A percentile compares a stretch with the other conserved stretches of the same genome.
Conservation (phyloP, 2,329 filamentous ascomycete species). For the Neocucurbitaria cava region DNA sequence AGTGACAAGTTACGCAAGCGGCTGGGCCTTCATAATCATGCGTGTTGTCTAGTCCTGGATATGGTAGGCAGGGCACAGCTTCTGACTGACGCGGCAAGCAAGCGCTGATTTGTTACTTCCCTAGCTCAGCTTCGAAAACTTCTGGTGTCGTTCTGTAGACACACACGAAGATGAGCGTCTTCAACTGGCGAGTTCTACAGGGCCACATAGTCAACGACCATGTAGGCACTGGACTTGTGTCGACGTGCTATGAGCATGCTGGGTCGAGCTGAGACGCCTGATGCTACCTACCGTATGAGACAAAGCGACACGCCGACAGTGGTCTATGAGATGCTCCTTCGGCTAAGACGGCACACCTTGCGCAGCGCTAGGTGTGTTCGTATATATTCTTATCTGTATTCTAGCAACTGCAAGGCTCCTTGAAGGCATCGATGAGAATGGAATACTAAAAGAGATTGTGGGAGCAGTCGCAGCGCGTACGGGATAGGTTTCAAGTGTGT, state of each 20-base stretch:
- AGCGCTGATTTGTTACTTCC: neutral
- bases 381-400: neutral
- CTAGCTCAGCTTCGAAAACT: neutral
- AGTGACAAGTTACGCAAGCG: neutral
- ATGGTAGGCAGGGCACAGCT: neutral
- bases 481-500: slow-evolving; percentile 1
- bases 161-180: too few relatives aligned
- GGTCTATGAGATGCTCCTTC: neutral
- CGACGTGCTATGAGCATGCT: neutral
- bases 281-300: neutral
- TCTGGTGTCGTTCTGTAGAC: too few relatives aligned
- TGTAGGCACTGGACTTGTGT: too few relatives aligned
- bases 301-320: neutral
- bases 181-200: too few relatives aligned
- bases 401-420: neutral
- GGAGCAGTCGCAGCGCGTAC: slow-evolving; percentile 5
- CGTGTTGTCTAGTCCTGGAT: neutral
- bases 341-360: neutral
- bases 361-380: neutral
- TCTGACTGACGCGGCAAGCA: neutral
- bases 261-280: neutral
- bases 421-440: neutral
- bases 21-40: neutral
- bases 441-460: neutral
- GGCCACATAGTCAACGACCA: neutral